These are phyloP conservation scores for Gossypium turneri DNA, from an alignment of 345 rosid genomes.

Conservation along the genomic window DNA sequence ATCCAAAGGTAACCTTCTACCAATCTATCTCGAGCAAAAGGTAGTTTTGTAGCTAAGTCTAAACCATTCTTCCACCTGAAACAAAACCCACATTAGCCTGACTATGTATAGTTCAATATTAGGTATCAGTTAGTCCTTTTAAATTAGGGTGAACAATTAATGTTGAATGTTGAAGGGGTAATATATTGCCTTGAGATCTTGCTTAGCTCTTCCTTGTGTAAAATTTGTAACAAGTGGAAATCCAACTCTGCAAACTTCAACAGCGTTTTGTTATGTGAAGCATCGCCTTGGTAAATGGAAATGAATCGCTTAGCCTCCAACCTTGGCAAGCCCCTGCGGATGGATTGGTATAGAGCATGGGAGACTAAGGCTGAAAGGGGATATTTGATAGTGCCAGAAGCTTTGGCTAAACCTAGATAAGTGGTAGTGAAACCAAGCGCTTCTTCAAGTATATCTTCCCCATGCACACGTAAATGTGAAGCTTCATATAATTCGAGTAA, in stretches of 20 bases:
- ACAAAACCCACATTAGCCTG: too few relatives aligned
- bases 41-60: too few relatives aligned
- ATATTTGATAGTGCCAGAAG: background rate
- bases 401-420: background rate
- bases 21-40: too few relatives aligned
- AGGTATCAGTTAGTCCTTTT: background rate
- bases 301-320: background rate
- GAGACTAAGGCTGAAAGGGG: background rate
- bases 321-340: background rate
- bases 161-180: background rate
- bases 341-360: background rate
- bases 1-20: background rate
- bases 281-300: background rate
- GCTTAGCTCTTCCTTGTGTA: background rate
- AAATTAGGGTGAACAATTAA: too few relatives aligned
- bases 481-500: too few relatives aligned
- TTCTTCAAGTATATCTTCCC: constrained; percentile 17
- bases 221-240: constrained; percentile 24
- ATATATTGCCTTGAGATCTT: constrained; percentile 8
- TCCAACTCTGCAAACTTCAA: constrained; percentile 32
- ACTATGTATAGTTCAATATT: too few relatives aligned
- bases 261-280: background rate
- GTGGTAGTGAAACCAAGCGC: constrained; percentile 19
- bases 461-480: too few relatives aligned
- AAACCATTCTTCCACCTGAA: too few relatives aligned